phyloP scores from a whole-genome alignment of 306 rosid species.

The Styphnolobium japonicum region DNA sequence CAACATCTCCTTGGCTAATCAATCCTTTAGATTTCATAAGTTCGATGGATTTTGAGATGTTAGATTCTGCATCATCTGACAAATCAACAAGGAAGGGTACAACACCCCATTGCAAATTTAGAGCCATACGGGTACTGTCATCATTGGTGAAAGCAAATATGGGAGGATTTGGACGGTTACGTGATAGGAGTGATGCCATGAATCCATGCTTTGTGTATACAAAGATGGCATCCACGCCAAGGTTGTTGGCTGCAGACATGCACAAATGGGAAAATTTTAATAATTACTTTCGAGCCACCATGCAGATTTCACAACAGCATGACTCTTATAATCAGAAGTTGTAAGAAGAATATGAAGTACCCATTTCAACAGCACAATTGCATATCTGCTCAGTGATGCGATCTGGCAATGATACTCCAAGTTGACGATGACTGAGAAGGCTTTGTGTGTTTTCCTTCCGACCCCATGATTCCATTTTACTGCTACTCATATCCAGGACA shows the following conservation, averaged over 20 bases:
- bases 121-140: slow-evolving; percentile 60
- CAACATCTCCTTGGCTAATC: slow-evolving; percentile 60
- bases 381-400: slow-evolving; percentile 62
- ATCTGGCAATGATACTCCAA: slow-evolving; percentile 52
- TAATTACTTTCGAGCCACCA: background rate
- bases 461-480: slow-evolving; percentile 54
- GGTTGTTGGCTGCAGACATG: slow-evolving; percentile 74
- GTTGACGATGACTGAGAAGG: slow-evolving; percentile 34
- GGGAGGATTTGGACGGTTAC: slow-evolving; percentile 85
- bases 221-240: slow-evolving; percentile 89
- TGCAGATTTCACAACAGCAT: background rate
- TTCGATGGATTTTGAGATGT: slow-evolving; percentile 55
- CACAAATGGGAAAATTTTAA: background rate
- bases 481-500: slow-evolving; percentile 51
- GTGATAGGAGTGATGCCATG: slow-evolving; percentile 89
- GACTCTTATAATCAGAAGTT: background rate
- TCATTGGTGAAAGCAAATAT: slow-evolving; percentile 78
- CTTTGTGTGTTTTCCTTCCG: slow-evolving; percentile 43
- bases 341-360: slow-evolving; percentile 28
- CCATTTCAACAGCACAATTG: slow-evolving; percentile 57
- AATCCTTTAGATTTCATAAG: slow-evolving; percentile 61
- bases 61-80: slow-evolving; percentile 72
- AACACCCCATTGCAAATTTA: slow-evolving; percentile 88
- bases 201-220: slow-evolving; percentile 77
- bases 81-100: slow-evolving; percentile 62